Percentiles rank a stretch among this genome's conserved stretches.
Conservation (phyloP, 495 filamentous ascomycete genomes). For the Talaromyces trachyspermus region DNA sequence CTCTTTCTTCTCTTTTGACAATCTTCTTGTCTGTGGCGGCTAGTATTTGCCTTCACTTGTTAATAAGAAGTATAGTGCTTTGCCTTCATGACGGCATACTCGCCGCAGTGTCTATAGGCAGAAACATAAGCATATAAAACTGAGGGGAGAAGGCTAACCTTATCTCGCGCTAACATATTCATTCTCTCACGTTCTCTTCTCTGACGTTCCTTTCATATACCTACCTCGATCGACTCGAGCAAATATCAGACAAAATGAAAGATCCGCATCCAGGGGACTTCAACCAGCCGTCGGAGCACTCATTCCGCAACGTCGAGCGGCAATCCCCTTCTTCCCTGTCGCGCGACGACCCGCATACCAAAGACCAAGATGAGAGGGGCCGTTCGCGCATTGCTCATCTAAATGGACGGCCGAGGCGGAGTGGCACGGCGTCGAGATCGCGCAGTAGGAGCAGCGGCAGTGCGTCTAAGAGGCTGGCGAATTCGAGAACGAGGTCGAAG, state of each 20-base stretch:
- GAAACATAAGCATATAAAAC: too few species aligned
- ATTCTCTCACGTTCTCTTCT: too few species aligned
- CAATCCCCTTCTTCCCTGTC: neutral
- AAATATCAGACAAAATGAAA: constrained; percentile 1
- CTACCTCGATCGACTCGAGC: too few species aligned
- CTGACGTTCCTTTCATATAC: too few species aligned
- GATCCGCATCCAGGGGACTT: constrained; percentile 4
- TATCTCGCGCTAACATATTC: too few species aligned
- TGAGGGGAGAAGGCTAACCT: too few species aligned
- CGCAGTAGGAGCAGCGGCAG: constrained; percentile 5
- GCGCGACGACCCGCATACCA: constrained; percentile 3
- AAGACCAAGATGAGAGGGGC: constrained; percentile 3
- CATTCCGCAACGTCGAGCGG: constrained; percentile 5
- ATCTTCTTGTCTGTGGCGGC: too few species aligned
- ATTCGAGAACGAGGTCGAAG: constrained; percentile 7
- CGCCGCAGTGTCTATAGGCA: too few species aligned
- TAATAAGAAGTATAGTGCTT: too few species aligned
- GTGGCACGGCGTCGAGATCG: neutral
- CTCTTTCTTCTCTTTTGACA: too few species aligned
- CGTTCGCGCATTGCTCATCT: neutral
- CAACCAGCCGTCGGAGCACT: constrained; percentile 1
- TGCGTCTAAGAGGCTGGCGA: constrained; percentile 1
- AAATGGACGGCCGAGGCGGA: neutral
- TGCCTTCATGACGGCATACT: too few species aligned
- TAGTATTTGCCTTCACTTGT: too few species aligned